phyloP scores from a whole-genome alignment of 2,329 filamentous ascomycete genomes.

The Neofusicoccum cordaticola region DNA sequence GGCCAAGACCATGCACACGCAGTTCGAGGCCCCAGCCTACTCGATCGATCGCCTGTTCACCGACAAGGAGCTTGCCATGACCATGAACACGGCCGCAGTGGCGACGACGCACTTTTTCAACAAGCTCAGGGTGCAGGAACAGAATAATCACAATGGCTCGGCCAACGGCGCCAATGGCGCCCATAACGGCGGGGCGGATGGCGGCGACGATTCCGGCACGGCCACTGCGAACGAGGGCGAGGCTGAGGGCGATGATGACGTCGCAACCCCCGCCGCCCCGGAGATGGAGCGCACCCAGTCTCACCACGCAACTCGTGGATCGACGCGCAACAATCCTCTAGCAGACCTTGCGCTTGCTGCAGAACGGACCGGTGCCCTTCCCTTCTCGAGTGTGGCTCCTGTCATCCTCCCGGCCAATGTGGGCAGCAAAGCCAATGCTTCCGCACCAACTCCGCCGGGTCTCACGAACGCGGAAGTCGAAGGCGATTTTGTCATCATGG shows the following conservation, averaged over 20 bases:
- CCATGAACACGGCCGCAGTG: slow-evolving; percentile 59
- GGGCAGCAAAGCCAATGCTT: slow-evolving; percentile 47
- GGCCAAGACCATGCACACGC: slow-evolving; percentile 50
- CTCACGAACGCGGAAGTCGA: slow-evolving; percentile 45
- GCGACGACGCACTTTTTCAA: slow-evolving; percentile 59
- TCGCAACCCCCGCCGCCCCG: slow-evolving; percentile 42
- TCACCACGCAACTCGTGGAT: slow-evolving; percentile 52
- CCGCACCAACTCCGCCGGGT: slow-evolving; percentile 45
- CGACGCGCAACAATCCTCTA: slow-evolving; percentile 51
- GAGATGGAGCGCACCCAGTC: slow-evolving; percentile 62
- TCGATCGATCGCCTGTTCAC: slow-evolving; percentile 65
- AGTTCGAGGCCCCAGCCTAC: slow-evolving; percentile 59
- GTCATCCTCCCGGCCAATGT: slow-evolving; percentile 46
- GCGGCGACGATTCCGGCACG: slow-evolving; percentile 27
- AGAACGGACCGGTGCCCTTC: slow-evolving; percentile 34
- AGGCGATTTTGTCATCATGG: slow-evolving; percentile 50
- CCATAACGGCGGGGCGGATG: slow-evolving; percentile 23
- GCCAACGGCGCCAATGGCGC: slow-evolving; percentile 33
- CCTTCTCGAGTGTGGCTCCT: slow-evolving; percentile 41
- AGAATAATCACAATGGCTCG: slow-evolving; percentile 29
- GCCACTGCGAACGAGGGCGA: slow-evolving; percentile 31
- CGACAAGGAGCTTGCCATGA: slow-evolving; percentile 63
- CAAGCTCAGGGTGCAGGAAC: slow-evolving; percentile 45
- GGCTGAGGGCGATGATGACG: slow-evolving; percentile 36
- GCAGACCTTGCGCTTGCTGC: slow-evolving; percentile 52